Evolutionary conservation across 805 yeast genomes (phyloP), one percentile per base, ranked within the genome.

Genomic region (Yueomyces sinensis): DNA sequence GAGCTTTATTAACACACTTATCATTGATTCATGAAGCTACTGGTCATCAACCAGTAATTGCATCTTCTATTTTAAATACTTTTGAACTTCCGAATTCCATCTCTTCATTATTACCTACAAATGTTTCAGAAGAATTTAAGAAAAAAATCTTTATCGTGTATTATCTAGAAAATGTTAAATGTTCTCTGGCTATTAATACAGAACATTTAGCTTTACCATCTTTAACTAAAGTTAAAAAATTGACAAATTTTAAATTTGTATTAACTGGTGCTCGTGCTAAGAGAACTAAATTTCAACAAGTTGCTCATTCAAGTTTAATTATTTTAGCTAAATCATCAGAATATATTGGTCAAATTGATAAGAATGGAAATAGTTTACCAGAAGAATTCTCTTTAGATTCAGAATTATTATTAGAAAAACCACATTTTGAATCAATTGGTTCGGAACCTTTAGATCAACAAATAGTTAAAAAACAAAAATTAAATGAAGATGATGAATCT

Each of bases 201-300:
- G 93, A 82, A 47, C 71, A 74, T 41, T 52, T 75, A 24, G 66
- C 79, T 1, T 55, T 67, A 17, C 73, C 75, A 6, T 64, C 72
- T 4, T 59, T 82, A 40, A 55, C 61, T 2, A 68, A 67, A 40
- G 82, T 76, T 2, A 68, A 72, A 30, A 66, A 68, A 13, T 50
- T 78, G 9, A 73, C 86, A 0, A 68, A 72, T 1, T 65, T 84
- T 32, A 61, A 70, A 33, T 70, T 77, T 42, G 70, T 77, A 1
- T 59, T 89, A 31, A 81, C 96, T 1, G 97, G 97, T 44, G 82
- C 91, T 37, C 76, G 76, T 45, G 95, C 95, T 9, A 79, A 76
- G 51, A 67, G 91, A 50, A 89, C 97, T 4, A 82, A 82, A 54
- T 82, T 63, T 53, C 97, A 89, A 58, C 66, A 67, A 32, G 66